Evolutionary conservation across 352 stramenopile genomes (phyloP).

Genomic region (Pythium chondricola): DNA sequence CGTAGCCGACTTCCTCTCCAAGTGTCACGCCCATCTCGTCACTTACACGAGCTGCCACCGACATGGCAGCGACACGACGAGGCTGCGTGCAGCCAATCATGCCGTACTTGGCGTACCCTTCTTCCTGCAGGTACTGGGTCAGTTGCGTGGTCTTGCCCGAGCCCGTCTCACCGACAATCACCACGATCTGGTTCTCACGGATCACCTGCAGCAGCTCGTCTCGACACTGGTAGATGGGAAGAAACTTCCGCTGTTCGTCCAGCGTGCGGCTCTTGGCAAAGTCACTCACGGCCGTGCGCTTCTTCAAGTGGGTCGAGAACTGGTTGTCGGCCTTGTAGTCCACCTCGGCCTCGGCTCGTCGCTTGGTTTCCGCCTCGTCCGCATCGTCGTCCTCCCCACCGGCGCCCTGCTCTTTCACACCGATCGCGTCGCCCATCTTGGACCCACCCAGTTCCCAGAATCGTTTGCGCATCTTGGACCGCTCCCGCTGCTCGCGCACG

Average conservation of each 20-base stretch:
- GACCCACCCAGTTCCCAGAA: constrained; percentile 99
- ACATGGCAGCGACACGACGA: constrained; percentile 98
- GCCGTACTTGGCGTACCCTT: constrained; percentile 84
- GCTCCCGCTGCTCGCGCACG: constrained; percentile 71
- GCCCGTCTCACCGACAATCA: constrained; percentile 98
- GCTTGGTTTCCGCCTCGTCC: constrained; percentile 15
- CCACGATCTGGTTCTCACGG: constrained; percentile 97
- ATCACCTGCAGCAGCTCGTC: constrained; percentile 97
- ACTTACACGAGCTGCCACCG: constrained; percentile 96
- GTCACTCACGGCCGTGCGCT: constrained; percentile 87
- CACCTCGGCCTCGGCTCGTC: constrained; percentile 35
- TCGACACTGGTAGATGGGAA: constrained; percentile 94
- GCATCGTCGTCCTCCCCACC: constrained; percentile 58
- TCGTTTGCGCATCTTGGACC: constrained; percentile 94
- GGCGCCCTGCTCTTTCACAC: constrained; percentile 68
- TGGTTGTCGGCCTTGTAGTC: constrained; percentile 95
- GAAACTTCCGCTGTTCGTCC: constrained; percentile 92
- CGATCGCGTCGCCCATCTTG: constrained; percentile 96
- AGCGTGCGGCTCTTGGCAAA: constrained; percentile 96
- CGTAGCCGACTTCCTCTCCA: constrained; percentile 88
- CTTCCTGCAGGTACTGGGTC: constrained; percentile 93
- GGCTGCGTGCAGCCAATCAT: constrained; percentile 97
- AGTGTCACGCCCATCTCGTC: constrained; percentile 95
- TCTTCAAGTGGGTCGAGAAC: constrained; percentile 94
- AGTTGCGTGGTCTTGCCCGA: constrained; percentile 98